Percentiles rank a stretch among this genome's conserved stretches.
Evolutionary conservation across 768 basidiomycete genomes (phyloP).

Genomic region (Boletus sensibilis): DNA sequence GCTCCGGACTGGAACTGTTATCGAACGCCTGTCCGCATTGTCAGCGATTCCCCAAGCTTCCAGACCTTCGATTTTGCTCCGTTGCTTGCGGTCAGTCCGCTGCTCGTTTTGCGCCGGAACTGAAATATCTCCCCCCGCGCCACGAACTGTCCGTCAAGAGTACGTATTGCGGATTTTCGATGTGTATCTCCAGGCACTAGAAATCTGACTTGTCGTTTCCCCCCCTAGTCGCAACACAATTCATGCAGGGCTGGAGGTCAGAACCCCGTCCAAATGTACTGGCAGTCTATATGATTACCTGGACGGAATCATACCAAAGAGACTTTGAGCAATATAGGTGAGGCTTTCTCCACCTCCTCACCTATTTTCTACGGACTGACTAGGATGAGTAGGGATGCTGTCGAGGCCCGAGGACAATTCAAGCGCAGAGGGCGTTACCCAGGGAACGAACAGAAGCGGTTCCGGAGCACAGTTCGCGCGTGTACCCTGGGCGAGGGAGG

Average conservation of each 20-base stretch:
- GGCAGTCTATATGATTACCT: constrained; percentile 23
- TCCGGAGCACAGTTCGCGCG: constrained; percentile 22
- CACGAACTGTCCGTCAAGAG: constrained; percentile 11
- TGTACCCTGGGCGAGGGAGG: constrained; percentile 24
- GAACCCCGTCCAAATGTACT: constrained; percentile 9
- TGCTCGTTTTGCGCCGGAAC: constrained; percentile 14
- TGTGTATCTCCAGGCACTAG: background rate
- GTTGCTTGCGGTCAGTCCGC: constrained; percentile 8
- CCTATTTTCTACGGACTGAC: background rate
- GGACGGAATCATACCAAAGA: constrained; percentile 9
- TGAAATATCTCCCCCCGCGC: constrained; percentile 10
- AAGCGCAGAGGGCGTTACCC: background rate
- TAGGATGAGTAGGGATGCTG: constrained; percentile 6
- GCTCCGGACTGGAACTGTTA: background rate
- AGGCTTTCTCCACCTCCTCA: background rate
- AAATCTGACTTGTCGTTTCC: background rate
- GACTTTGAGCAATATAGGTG: constrained; percentile 22
- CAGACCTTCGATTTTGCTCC: constrained; percentile 23
- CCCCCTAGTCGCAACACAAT: constrained; percentile 11
- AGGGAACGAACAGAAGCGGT: constrained; percentile 27
- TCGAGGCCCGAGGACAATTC: constrained; percentile 17
- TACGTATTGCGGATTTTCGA: background rate
- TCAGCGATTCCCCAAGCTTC: constrained; percentile 6
- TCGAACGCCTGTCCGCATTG: constrained; percentile 22
- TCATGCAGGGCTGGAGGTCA: constrained; percentile 11